Base-by-base conservation (phyloP, 2,329 filamentous ascomycete species). In the Fusarium sp. region DNA sequence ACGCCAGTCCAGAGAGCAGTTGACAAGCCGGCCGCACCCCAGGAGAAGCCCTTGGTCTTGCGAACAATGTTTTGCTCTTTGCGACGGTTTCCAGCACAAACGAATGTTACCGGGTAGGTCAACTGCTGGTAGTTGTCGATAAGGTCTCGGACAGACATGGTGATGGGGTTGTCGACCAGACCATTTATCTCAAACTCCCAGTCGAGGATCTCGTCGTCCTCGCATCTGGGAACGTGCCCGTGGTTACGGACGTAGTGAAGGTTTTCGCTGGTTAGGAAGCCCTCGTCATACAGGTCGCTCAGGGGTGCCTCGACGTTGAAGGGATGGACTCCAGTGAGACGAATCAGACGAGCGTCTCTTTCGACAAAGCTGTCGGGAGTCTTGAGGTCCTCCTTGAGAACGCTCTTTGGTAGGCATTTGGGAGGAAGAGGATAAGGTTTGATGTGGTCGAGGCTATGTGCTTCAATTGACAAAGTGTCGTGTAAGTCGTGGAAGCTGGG, bases 231-330 rank as follows among this genome's bases (percentile, higher is more conserved):
- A 8, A 97, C 93, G 0, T 87, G 79, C 13, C 93, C 93, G 78
- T 97, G 93, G 70, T 97, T 97, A 32, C 93, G 82, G 9, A 97
- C 93, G 73, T 96, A 97, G 76, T 96, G 95, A 2, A 97, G 80
- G 67, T 96, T 90, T 11, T 92, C 90, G 35, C 88, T 91, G 1
- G 93, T 97, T 33, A 97, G 79, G 71, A 97, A 97, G 0, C 93
- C 92, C 78, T 84, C 80, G 41, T 94, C 84, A 75, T 88, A 97
- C 1, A 97, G 79, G 14, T 87, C 86, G 50, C 86, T 91, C 9
- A 97, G 77, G 0, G 93, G 93, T 9, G 93, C 84, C 76, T 97
- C 93, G 44, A 91, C 89, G 68, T 97, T 97, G 80, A 96, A 96
- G 1, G 93, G 93, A 74, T 97, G 93, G 6, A 91, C 84, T 21